A percentile compares a stretch with the other conserved stretches of the same genome.
Evolutionary conservation across 2,329 filamentous ascomycete species (phyloP).

Genomic region (Talaromyces funiculosus): DNA sequence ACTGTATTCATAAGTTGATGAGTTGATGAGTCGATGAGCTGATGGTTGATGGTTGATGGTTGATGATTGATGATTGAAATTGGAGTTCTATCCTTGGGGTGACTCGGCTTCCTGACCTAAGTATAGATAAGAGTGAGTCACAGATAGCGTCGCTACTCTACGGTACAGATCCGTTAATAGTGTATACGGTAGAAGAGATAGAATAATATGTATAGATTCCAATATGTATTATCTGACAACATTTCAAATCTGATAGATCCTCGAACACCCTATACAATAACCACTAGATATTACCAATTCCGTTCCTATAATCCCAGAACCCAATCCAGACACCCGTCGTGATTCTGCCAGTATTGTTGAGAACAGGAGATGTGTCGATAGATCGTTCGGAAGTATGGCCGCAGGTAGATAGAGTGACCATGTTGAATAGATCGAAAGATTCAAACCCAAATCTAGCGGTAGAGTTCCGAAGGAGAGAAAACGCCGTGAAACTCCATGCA

Average conservation of each 20-base stretch:
- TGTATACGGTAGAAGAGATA: no score
- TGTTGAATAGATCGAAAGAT: not conserved
- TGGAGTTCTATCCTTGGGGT: not conserved
- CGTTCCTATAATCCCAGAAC: not conserved
- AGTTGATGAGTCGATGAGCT: no score
- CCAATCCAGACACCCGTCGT: not conserved
- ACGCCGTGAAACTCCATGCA: slow-evolving; percentile 15
- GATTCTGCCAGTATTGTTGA: not conserved
- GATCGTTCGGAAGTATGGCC: not conserved
- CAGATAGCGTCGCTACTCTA: not conserved
- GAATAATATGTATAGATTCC: not conserved
- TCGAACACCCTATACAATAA: not conserved
- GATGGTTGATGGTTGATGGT: no score
- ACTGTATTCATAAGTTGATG: not conserved
- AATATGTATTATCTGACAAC: not conserved
- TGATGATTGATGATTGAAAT: no score
- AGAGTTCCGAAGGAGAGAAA: not conserved
- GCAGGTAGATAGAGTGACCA: not conserved
- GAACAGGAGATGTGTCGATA: not conserved
- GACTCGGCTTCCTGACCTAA: not conserved
- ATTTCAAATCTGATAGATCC: not conserved
- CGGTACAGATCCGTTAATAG: not conserved
- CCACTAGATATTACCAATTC: not conserved
- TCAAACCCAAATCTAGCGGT: not conserved
- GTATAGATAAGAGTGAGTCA: not conserved